These are phyloP conservation scores for Oenanthe sinensis DNA, from an alignment of 129 eudicot species.

Conservation along the genomic window DNA sequence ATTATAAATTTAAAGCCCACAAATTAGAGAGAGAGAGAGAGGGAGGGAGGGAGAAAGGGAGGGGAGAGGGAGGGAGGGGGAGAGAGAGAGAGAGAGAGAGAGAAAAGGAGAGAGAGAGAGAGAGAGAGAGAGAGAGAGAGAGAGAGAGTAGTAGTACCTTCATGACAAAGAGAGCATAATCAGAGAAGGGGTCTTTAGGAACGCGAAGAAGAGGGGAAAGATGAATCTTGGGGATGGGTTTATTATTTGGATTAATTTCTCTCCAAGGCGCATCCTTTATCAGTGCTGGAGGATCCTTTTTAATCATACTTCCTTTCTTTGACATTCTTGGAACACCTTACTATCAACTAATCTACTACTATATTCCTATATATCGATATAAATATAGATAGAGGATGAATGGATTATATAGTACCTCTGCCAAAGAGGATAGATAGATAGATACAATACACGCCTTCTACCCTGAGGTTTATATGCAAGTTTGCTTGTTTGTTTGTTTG, in stretches of 20 bases:
- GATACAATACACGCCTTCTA: background rate
- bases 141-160: background rate
- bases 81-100: background rate
- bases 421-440: background rate
- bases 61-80: background rate
- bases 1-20: background rate
- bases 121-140: conserved; percentile 1
- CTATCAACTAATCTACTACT: background rate
- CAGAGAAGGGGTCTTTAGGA: conserved; percentile 2
- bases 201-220: conserved; percentile 7
- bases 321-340: background rate
- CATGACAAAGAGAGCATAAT: conserved; percentile 2
- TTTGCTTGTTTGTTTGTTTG: background rate
- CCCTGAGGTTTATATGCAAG: background rate
- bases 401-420: background rate
- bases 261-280: conserved; percentile 7
- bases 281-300: background rate
- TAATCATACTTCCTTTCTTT: background rate
- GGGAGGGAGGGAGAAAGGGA: background rate
- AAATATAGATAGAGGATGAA: background rate
- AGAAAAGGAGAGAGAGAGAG: background rate
- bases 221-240: conserved; percentile 8
- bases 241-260: background rate
- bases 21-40: background rate
- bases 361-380: background rate